phyloP scores from a whole-genome alignment of 1,284 basidiomycete species.

The Caloboletus inedulis region DNA sequence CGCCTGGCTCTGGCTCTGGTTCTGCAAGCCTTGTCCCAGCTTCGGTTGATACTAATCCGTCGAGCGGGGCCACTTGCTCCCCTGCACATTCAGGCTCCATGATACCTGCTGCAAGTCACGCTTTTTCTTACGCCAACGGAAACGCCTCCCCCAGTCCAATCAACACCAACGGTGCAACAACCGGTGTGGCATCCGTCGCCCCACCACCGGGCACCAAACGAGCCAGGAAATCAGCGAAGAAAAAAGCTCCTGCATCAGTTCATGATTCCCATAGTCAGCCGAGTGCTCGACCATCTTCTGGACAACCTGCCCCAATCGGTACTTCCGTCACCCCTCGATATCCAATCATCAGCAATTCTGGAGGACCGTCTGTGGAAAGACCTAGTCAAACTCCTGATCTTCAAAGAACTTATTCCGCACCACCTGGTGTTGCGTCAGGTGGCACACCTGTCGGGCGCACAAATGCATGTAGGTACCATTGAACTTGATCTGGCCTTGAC shows the following conservation, averaged over 20 bases:
- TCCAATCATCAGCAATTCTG: constrained; percentile 34
- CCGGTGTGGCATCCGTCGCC: background rate
- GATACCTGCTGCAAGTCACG: constrained; percentile 3
- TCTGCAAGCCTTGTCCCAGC: constrained; percentile 21
- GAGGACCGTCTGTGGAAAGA: background rate
- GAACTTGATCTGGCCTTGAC: background rate
- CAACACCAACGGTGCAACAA: background rate
- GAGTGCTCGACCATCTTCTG: constrained; percentile 5
- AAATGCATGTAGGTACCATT: constrained; percentile 13
- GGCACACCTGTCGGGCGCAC: constrained; percentile 3
- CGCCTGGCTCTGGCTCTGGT: constrained; percentile 20
- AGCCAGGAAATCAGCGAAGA: constrained; percentile 16
- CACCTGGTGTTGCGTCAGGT: background rate
- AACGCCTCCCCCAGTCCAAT: constrained; percentile 4
- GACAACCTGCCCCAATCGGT: constrained; percentile 5
- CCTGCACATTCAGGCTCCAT: constrained; percentile 2
- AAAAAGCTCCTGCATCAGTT: background rate
- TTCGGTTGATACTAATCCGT: constrained; percentile 2
- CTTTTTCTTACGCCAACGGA: background rate
- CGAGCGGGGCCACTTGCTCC: background rate
- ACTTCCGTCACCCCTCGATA: constrained; percentile 27
- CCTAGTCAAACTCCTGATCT: background rate
- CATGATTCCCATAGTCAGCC: background rate
- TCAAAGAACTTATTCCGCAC: background rate
- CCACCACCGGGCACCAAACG: constrained; percentile 1